Base-by-base conservation (phyloP, 805 yeast species). In the Brettanomyces naardenensis region DNA sequence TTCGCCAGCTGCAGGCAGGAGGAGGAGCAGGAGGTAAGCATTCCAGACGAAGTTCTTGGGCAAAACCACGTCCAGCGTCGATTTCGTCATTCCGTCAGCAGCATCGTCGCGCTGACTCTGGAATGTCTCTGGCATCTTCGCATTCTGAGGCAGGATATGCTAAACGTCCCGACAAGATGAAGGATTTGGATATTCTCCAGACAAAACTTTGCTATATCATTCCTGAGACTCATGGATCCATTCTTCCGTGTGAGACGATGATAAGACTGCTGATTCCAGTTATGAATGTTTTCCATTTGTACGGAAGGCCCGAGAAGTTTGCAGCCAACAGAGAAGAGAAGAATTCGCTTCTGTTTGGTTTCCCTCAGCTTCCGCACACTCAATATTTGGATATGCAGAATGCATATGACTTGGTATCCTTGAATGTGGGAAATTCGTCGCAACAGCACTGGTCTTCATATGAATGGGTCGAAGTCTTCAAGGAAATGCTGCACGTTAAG, bases 141-240 rank as follows among this genome's bases (percentile, higher is more conserved):
- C 42, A 38, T 19, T 49, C 56, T 4, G 52, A 49, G 7, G 45
- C 47, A 18, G 31, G 34, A 26, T 19, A 34, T 17, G 35, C 45
- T 6, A 37, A 34, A 11, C 26, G 19, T 2, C 43, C 51, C 2
- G 50, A 49, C 25, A 46, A 43, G 30, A 45, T 52, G 33, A 44
- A 39, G n/a, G 50, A 49, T 19, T 44, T 52, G 15, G 42, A 43
- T 6, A 38, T 61, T 9, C 37, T 48, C 13, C 42, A 38, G 27
- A 56, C 63, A 2, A 53, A 53, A 31, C 44, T 62, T 20, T 43
- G 57, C 38, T 59, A 60, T 33, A 19, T 62, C 17, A 75, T 83
- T 67, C 92, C 94, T 3, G 76, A 72, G 38, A 53, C 73, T 19
- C 94, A 83, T 56, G 78, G 80, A 3, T 83, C 85, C 29, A 90